Evolutionary conservation across 257 asterid genomes (phyloP).

Genomic region (Penstemon newberryi): DNA sequence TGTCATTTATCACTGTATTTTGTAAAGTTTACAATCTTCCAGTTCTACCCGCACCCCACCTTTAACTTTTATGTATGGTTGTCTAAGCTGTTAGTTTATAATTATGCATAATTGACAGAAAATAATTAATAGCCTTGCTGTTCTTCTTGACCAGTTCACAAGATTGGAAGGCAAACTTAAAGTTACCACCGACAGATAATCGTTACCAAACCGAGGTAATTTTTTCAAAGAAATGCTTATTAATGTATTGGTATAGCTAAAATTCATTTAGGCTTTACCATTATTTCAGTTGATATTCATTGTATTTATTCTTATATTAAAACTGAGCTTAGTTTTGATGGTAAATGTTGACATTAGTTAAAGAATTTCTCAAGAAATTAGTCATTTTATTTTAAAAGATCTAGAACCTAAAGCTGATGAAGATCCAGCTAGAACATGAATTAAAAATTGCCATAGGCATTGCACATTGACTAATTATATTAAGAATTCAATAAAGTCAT

Average conservation of each 20-base stretch:
- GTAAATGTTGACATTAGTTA: constrained; percentile 1
- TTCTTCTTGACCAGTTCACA: constrained; percentile 54
- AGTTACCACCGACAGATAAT: constrained; percentile 66
- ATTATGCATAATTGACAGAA: constrained; percentile 7
- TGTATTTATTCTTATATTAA: neutral
- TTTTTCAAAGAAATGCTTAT: constrained; percentile 6
- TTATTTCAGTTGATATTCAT: no score
- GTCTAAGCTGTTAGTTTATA: neutral
- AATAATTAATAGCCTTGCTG: constrained; percentile 17
- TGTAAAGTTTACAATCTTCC: neutral
- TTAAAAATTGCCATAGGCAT: no score
- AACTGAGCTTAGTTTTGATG: neutral
- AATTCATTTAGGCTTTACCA: neutral
- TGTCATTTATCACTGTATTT: neutral
- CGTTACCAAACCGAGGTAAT: constrained; percentile 84
- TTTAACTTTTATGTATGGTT: neutral
- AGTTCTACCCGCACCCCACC: neutral
- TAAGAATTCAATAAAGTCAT: no score
- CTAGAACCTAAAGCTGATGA: no score
- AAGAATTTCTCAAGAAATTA: no score
- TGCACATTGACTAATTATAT: no score
- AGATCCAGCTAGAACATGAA: no score
- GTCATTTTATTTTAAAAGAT: no score
- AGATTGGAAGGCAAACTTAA: constrained; percentile 79
- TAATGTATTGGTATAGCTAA: constrained; percentile 6